Evolutionary conservation across 345 rosid species (phyloP).

Genomic region (Physaria fendleri): DNA sequence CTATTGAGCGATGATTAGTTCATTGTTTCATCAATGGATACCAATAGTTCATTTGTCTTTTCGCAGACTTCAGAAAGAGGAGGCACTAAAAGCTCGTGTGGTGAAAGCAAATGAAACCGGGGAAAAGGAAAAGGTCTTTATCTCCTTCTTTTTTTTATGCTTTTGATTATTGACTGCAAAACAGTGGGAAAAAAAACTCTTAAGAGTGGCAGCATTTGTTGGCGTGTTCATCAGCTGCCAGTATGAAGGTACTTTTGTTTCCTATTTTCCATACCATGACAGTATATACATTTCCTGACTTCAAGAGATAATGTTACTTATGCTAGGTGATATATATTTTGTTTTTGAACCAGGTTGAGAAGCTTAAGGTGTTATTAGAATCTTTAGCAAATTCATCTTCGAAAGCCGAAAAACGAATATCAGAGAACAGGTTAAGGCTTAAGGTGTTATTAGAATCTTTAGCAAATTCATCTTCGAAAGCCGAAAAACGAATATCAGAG

Average conservation of each 20-base stretch:
- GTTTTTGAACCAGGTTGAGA: slow-evolving; percentile 58
- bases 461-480: slow-evolving; percentile 64
- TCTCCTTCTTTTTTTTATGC: background rate
- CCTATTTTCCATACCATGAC: slow-evolving; percentile 6
- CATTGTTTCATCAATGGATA: background rate
- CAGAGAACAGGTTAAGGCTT: slow-evolving; percentile 70
- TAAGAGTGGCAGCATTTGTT: background rate
- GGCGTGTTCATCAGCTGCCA: slow-evolving; percentile 2
- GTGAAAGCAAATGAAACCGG: slow-evolving; percentile 70
- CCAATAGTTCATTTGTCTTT: slow-evolving; percentile 2
- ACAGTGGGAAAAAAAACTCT: too few species aligned
- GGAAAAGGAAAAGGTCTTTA: slow-evolving; percentile 70
- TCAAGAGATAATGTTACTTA: background rate
- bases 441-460: slow-evolving; percentile 89
- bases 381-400: slow-evolving; percentile 70
- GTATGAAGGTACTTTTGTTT: slow-evolving; percentile 18
- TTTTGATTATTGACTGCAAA: background rate
- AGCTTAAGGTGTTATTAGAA: slow-evolving; percentile 83
- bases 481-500: slow-evolving; percentile 84
- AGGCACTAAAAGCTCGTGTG: slow-evolving; percentile 77
- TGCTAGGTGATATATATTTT: slow-evolving; percentile 9
- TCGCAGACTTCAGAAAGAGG: slow-evolving; percentile 72
- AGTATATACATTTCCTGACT: slow-evolving; percentile 3
- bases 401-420: slow-evolving; percentile 86
- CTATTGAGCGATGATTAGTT: background rate